These are phyloP conservation scores for Acidiella bohemica DNA, from an alignment of 495 filamentous ascomycete genomes.

Conservation along the genomic window DNA sequence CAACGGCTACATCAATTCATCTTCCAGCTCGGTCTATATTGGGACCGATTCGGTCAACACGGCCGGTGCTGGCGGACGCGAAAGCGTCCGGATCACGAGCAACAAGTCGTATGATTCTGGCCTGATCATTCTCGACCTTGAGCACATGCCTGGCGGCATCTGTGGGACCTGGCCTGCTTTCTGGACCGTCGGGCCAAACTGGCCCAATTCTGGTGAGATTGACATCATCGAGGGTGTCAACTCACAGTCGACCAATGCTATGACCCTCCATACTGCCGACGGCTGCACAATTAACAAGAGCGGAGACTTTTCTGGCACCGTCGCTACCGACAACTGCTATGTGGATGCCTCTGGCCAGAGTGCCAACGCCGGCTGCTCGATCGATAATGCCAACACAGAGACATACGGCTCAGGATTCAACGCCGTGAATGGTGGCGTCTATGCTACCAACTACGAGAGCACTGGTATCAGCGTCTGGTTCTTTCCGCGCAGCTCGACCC, in stretches of 20 bases:
- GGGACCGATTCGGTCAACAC: constrained; percentile 25
- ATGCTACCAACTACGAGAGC: constrained; percentile 62
- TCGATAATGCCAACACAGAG: constrained; percentile 5
- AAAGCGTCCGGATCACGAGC: constrained; percentile 29
- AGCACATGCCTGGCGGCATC: constrained; percentile 30
- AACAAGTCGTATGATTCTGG: constrained; percentile 26
- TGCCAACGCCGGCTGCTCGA: constrained; percentile 36
- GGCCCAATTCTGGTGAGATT: constrained; percentile 25
- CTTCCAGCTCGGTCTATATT: constrained; percentile 13
- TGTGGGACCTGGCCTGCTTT: constrained; percentile 33
- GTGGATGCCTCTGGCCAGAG: constrained; percentile 39
- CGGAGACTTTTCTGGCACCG: constrained; percentile 29
- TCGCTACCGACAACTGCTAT: constrained; percentile 37
- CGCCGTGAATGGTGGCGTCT: constrained; percentile 54
- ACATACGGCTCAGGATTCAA: constrained; percentile 63
- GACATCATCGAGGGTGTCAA: constrained; percentile 89
- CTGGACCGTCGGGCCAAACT: constrained; percentile 30
- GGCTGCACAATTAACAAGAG: constrained; percentile 26
- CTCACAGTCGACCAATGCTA: constrained; percentile 44
- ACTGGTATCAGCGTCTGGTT: constrained; percentile 60
- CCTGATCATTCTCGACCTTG: constrained; percentile 28
- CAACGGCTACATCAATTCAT: constrained; percentile 21
- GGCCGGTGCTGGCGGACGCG: constrained; percentile 23
- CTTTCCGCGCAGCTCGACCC: constrained; percentile 51
- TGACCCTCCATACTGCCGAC: constrained; percentile 49